Percentiles rank a stretch among this genome's conserved stretches.
phyloP scores from a whole-genome alignment of 2,329 filamentous ascomycete species.

The Calonectria montana region DNA sequence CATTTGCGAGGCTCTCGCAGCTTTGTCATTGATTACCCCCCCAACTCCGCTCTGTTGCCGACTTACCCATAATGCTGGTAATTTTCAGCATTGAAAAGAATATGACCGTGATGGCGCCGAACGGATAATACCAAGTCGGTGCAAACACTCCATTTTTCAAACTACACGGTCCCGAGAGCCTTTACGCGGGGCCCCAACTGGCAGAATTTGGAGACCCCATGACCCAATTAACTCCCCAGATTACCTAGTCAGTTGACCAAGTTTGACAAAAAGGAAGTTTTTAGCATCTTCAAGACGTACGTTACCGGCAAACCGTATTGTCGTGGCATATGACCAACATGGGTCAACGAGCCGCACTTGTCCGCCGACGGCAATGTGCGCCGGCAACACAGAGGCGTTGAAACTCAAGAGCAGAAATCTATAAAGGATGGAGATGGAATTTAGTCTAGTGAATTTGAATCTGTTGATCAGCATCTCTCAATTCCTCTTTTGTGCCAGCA shows the following conservation, averaged over 20 bases:
- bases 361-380: background rate
- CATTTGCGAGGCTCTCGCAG: background rate
- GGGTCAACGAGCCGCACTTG: background rate
- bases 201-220: constrained; percentile 5
- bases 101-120: constrained; percentile 7
- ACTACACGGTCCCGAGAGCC: background rate
- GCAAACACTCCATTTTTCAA: constrained; percentile 3
- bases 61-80: constrained; percentile 7
- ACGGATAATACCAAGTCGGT: background rate
- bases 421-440: background rate
- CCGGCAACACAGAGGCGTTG: background rate
- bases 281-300: background rate
- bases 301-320: background rate
- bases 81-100: background rate
- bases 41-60: constrained; percentile 5
- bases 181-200: constrained; percentile 2
- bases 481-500: background rate
- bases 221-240: background rate
- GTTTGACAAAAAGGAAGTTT: background rate
- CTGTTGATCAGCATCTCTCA: background rate
- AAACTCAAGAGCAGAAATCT: background rate
- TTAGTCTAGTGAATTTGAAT: background rate
- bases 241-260: background rate
- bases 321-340: background rate
- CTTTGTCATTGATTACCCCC: constrained; percentile 3